Evolutionary conservation across 257 asterid genomes (phyloP).

Genomic region (Nicotiana otophora): DNA sequence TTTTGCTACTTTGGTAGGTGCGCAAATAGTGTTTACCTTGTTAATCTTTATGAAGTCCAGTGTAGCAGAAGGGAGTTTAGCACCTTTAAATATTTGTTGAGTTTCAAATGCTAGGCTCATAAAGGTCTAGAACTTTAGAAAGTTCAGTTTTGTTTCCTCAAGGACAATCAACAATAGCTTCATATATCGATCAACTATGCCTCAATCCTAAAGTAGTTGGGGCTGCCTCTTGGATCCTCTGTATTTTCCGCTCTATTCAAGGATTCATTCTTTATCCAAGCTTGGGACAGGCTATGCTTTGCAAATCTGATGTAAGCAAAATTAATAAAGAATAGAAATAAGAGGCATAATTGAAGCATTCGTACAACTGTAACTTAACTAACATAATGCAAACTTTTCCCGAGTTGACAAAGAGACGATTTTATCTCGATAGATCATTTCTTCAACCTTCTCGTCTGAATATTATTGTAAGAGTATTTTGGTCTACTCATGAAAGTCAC

Average conservation of each 20-base stretch:
- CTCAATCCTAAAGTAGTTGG: not conserved
- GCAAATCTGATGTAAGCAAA: not conserved
- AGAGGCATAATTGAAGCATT: not conserved
- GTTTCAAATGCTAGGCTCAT: not conserved
- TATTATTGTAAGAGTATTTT: not conserved
- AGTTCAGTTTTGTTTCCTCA: not conserved
- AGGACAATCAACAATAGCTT: not conserved
- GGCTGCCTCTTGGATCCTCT: not conserved
- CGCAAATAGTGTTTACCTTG: not conserved
- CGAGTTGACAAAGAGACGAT: not conserved
- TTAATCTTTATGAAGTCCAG: not conserved
- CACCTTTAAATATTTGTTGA: not conserved
- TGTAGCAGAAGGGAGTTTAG: not conserved
- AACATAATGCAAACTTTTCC: not conserved
- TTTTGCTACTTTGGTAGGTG: not conserved
- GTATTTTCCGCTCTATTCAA: not conserved
- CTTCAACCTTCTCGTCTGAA: not conserved
- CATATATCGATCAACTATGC: not conserved
- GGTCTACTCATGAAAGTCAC: not conserved
- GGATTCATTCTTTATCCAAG: not conserved
- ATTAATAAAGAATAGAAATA: not conserved
- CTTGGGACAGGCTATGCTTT: not conserved
- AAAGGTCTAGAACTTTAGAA: not conserved
- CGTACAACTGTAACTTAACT: not conserved
- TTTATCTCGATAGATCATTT: not conserved